A percentile compares a stretch with the other conserved stretches of the same genome.
These are phyloP conservation scores for Calonectria hawksworthii DNA, from an alignment of 2,329 filamentous ascomycete species.

Conservation along the genomic window DNA sequence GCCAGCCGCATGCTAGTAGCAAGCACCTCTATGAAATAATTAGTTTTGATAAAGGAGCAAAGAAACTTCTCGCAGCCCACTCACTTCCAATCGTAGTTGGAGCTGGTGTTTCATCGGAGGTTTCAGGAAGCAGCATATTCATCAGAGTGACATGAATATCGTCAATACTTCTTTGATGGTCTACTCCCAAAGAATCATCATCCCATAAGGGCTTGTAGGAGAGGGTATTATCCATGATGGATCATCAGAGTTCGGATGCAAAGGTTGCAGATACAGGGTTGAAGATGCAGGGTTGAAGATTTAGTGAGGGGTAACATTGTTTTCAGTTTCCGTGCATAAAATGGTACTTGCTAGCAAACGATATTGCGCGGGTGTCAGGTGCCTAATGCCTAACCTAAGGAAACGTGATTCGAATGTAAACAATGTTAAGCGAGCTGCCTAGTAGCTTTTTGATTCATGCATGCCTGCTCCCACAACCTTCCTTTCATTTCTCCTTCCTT, in stretches of 20 bases:
- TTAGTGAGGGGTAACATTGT: not conserved
- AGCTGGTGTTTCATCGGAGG: not conserved
- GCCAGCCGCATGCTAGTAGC: conserved; percentile 11
- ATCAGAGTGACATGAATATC: conserved; percentile 1
- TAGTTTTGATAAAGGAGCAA: not conserved
- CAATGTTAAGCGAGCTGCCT: not conserved
- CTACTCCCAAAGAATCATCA: not conserved
- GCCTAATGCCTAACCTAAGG: not conserved
- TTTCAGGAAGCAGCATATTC: not conserved
- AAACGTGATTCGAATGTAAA: not conserved
- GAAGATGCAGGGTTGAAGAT: not conserved
- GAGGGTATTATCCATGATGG: not conserved
- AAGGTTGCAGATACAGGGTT: not conserved
- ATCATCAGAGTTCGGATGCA: not conserved
- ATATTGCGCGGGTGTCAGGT: not conserved
- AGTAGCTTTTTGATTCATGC: not conserved
- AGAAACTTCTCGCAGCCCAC: not conserved
- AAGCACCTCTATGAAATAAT: conserved; percentile 25
- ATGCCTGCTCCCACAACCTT: not conserved
- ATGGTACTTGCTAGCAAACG: not conserved
- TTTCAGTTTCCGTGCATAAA: not conserved
- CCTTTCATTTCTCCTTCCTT: not conserved
- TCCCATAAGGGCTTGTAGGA: not conserved
- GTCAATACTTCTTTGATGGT: not conserved
- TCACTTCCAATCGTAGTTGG: not conserved